phyloP scores from a whole-genome alignment of 345 rosid genomes.

The Aquilaria malaccensis region DNA sequence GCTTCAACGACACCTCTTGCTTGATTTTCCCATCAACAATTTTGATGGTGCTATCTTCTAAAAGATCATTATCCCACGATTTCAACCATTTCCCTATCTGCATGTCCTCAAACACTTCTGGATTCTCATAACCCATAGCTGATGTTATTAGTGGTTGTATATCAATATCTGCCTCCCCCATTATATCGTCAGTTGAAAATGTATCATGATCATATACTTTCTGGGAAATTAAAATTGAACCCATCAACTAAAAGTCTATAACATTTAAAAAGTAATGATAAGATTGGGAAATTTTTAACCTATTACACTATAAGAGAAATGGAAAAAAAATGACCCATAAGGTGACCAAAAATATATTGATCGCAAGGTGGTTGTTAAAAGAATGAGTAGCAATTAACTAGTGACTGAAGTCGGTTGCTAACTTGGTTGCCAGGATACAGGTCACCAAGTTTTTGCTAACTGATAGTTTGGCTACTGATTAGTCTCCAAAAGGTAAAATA shows the following conservation, averaged over 20 bases:
- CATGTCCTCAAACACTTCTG: slow-evolving; percentile 22
- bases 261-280: background rate
- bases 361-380: too few species aligned
- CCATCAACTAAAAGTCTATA: background rate
- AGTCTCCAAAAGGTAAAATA: too few species aligned
- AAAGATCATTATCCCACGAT: slow-evolving; percentile 20
- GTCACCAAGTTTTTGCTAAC: too few species aligned
- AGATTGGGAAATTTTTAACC: background rate
- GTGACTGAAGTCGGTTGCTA: too few species aligned
- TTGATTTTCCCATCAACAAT: slow-evolving; percentile 31
- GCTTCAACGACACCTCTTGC: slow-evolving; percentile 27
- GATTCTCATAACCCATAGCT: slow-evolving; percentile 27
- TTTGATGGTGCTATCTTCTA: slow-evolving; percentile 27
- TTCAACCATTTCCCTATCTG: slow-evolving; percentile 36
- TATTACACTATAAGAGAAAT: too few species aligned
- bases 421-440: too few species aligned
- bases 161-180: slow-evolving; percentile 40
- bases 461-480: too few species aligned
- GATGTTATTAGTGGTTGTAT: slow-evolving; percentile 29
- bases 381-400: too few species aligned
- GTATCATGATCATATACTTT: slow-evolving; percentile 33
- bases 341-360: too few species aligned
- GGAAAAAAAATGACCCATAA: too few species aligned
- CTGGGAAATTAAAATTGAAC: slow-evolving; percentile 5
- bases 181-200: slow-evolving; percentile 33